These are phyloP conservation scores for Linum tenue DNA, from an alignment of 345 rosid genomes.

Conservation along the genomic window DNA sequence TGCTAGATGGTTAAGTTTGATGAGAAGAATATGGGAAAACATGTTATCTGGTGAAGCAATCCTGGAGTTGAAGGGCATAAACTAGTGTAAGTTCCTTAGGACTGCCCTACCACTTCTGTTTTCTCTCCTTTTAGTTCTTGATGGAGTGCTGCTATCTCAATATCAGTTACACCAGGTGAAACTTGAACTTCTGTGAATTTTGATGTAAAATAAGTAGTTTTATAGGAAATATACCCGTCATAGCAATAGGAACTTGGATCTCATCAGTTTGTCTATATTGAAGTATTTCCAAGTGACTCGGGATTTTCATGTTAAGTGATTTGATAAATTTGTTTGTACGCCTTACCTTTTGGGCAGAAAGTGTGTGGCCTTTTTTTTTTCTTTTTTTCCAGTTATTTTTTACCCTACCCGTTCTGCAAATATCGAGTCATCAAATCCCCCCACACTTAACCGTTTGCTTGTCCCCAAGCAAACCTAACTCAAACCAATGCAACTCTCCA, in stretches of 20 bases:
- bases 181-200: too few species aligned
- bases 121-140: background rate
- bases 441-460: too few species aligned
- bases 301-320: too few species aligned
- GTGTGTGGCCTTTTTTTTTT: background rate
- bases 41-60: background rate
- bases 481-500: too few species aligned
- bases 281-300: too few species aligned
- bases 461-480: too few species aligned
- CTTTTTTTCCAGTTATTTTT: background rate
- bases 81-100: background rate
- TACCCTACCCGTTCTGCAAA: background rate
- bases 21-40: background rate
- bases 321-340: too few species aligned
- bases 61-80: background rate
- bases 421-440: too few species aligned
- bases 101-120: background rate
- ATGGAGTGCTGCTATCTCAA: background rate
- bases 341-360: background rate
- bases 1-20: background rate
- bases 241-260: constrained; percentile 69
- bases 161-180: too few species aligned
- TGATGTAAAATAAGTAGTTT: too few species aligned
- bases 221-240: too few species aligned
- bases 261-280: background rate